These are phyloP conservation scores for Marchantia polymorpha DNA, from an alignment of 225 moss, liverwort and hornwort genomes.

Conservation along the genomic window DNA sequence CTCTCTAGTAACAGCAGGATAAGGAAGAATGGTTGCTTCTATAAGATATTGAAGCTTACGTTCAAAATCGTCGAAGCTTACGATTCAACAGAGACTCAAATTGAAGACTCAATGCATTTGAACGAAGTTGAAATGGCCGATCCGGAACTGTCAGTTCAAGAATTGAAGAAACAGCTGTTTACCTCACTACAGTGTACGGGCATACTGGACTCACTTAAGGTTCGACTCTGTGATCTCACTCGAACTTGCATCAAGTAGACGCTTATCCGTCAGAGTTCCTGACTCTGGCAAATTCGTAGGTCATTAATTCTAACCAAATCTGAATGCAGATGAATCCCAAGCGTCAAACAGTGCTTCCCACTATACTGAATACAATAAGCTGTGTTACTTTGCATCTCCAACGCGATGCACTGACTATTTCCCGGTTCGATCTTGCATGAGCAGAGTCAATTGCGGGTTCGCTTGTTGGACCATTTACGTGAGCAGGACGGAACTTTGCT, in stretches of 20 bases:
- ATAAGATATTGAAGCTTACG: not conserved
- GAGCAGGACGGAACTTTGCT: slow-evolving; percentile 49
- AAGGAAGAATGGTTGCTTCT: not conserved
- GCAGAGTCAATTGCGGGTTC: slow-evolving; percentile 83
- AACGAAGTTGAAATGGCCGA: slow-evolving; percentile 22
- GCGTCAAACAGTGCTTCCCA: too few species aligned
- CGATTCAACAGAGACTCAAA: not conserved
- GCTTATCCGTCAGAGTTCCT: too few species aligned
- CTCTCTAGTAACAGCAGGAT: not conserved
- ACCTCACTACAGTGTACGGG: slow-evolving; percentile 63
- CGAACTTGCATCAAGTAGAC: too few species aligned
- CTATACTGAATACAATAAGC: too few species aligned
- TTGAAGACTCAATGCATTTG: slow-evolving; percentile 6
- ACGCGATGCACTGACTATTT: not conserved
- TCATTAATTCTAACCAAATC: too few species aligned
- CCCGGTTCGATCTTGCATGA: not conserved
- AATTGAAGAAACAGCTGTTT: slow-evolving; percentile 66
- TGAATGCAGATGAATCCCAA: too few species aligned
- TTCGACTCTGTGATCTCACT: not conserved
- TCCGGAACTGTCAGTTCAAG: slow-evolving; percentile 37
- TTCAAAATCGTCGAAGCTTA: too few species aligned
- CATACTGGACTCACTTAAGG: slow-evolving; percentile 74
- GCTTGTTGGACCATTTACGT: slow-evolving; percentile 67
- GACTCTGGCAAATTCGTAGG: too few species aligned
- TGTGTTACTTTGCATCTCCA: too few species aligned